Percentiles rank a stretch among this genome's conserved stretches.
phyloP scores from a whole-genome alignment of 805 yeast species.

The Lachancea sp. region DNA sequence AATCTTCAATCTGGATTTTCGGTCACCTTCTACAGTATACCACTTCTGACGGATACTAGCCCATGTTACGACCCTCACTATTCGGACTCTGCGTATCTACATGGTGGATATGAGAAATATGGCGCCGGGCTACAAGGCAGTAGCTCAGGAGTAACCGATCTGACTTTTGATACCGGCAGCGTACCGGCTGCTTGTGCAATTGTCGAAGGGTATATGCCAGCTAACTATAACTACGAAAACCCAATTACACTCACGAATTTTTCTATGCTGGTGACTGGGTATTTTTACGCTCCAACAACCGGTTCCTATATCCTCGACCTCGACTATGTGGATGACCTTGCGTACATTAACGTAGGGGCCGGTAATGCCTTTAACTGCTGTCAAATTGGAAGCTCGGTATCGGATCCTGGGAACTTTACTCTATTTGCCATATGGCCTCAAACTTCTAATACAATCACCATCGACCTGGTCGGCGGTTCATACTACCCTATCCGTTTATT shows the following conservation, averaged over 20 bases:
- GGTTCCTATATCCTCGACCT: conserved; percentile 29
- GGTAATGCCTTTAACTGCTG: conserved; percentile 35
- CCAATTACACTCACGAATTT: conserved; percentile 15
- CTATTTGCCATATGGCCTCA: conserved; percentile 13
- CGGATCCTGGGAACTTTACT: conserved; percentile 9
- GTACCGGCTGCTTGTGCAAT: background rate
- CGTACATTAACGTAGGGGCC: conserved; percentile 30
- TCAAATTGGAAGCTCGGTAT: conserved; percentile 8
- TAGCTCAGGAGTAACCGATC: conserved; percentile 8
- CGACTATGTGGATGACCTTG: conserved; percentile 28
- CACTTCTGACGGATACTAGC: background rate
- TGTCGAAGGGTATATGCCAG: conserved; percentile 5
- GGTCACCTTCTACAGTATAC: conserved; percentile 6
- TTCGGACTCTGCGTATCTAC: conserved; percentile 2
- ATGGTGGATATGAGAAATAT: conserved; percentile 10
- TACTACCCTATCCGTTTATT: conserved; percentile 30
- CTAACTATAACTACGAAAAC: conserved; percentile 12
- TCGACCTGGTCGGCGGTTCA: conserved; percentile 21
- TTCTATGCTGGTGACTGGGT: conserved; percentile 25
- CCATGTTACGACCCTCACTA: conserved; percentile 5
- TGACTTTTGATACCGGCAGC: conserved; percentile 5
- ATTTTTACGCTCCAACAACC: conserved; percentile 22
- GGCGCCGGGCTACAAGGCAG: conserved; percentile 9
- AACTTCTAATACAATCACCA: conserved; percentile 7
- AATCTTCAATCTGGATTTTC: conserved; percentile 5